These are phyloP conservation scores for Metschnikowia reukaufii DNA, from an alignment of 805 yeast species.

Conservation along the genomic window DNA sequence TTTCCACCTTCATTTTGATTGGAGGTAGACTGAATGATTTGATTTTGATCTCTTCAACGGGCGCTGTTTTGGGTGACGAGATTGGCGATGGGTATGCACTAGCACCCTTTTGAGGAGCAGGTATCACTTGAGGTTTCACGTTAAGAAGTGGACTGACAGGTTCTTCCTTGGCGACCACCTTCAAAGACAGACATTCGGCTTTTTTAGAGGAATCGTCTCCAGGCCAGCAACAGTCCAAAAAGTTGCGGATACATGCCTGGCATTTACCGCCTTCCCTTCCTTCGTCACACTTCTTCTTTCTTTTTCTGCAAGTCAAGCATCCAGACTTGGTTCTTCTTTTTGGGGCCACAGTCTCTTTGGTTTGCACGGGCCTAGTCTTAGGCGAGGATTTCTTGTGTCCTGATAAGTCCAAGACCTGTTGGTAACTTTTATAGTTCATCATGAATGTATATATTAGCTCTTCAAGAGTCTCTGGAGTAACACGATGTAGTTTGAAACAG, in stretches of 20 bases:
- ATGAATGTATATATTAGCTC: background rate
- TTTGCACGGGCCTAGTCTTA: slow-evolving; percentile 6
- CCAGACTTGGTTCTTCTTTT: slow-evolving; percentile 24
- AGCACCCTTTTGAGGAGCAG: slow-evolving; percentile 15
- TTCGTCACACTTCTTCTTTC: slow-evolving; percentile 67
- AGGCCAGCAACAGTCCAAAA: slow-evolving; percentile 46
- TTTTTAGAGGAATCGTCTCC: slow-evolving; percentile 10
- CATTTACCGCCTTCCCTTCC: slow-evolving; percentile 40
- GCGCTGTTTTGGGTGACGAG: slow-evolving; percentile 26
- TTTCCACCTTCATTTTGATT: slow-evolving; percentile 17
- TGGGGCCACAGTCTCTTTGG: slow-evolving; percentile 10
- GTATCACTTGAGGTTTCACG: slow-evolving; percentile 1
- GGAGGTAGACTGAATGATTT: slow-evolving; percentile 10
- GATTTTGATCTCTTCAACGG: slow-evolving; percentile 15
- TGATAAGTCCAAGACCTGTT: slow-evolving; percentile 36
- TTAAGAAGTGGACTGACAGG: slow-evolving; percentile 1
- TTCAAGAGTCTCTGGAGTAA: slow-evolving; percentile 5
- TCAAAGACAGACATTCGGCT: background rate
- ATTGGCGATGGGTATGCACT: slow-evolving; percentile 36
- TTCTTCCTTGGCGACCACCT: background rate
- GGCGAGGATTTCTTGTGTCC: slow-evolving; percentile 13
- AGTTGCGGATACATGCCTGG: slow-evolving; percentile 46
- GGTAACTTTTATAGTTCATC: slow-evolving; percentile 36
- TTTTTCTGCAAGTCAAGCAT: slow-evolving; percentile 55
- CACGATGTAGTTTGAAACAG: background rate